phyloP scores from a whole-genome alignment of 2,329 filamentous ascomycete genomes.

The Hypoxylon sp. region DNA sequence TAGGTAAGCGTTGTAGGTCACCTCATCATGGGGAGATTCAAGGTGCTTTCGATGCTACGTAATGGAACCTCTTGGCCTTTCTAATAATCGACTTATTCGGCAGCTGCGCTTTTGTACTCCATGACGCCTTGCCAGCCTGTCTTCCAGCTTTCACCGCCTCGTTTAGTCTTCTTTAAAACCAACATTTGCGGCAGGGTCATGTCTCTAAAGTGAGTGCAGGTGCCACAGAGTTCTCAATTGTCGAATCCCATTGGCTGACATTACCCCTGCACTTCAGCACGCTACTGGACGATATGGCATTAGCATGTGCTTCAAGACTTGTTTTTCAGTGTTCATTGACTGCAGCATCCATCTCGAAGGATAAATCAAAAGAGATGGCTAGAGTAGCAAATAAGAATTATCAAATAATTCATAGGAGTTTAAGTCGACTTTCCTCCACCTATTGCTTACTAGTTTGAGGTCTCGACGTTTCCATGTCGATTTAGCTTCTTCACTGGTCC shows the following conservation, averaged over 20 bases:
- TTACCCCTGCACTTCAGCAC: slow-evolving; percentile 15
- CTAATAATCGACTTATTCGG: too few relatives aligned
- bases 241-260: slow-evolving; percentile 17
- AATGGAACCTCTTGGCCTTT: neutral
- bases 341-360: too few relatives aligned
- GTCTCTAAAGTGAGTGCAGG: slow-evolving; percentile 6
- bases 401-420: too few relatives aligned
- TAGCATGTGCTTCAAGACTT: slow-evolving; percentile 30
- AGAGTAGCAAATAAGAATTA: too few relatives aligned
- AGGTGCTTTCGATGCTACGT: slow-evolving; percentile 6
- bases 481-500: slow-evolving; percentile 22
- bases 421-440: slow-evolving; percentile 1
- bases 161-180: slow-evolving; percentile 14
- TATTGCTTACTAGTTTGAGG: slow-evolving; percentile 1
- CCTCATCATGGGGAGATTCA: too few relatives aligned
- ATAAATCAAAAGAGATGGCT: too few relatives aligned
- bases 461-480: slow-evolving; percentile 13
- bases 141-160: slow-evolving; percentile 27
- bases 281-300: slow-evolving; percentile 23
- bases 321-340: too few relatives aligned
- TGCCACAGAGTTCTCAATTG: slow-evolving; percentile 26
- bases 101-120: slow-evolving; percentile 3
- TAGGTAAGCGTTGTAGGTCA: slow-evolving; percentile 7
- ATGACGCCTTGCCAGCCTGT: slow-evolving; percentile 3
- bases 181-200: slow-evolving; percentile 9